Base-by-base conservation (phyloP, 2,329 filamentous ascomycete species). In the Pyricularia pennisetigena region DNA sequence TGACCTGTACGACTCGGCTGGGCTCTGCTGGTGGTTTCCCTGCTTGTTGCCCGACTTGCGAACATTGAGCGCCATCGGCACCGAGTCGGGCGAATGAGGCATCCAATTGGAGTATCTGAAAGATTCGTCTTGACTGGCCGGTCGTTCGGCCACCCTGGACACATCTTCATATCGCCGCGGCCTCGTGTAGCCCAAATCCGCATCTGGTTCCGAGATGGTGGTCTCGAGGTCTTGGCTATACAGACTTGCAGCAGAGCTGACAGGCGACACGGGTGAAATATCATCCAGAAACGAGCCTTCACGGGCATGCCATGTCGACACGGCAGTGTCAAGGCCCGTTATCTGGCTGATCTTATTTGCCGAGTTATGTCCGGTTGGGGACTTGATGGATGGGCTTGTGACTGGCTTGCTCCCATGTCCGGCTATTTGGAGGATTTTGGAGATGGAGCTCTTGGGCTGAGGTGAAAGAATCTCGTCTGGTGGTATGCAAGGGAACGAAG, bases 281-380 rank as follows among this genome's bases (percentile, higher is more conserved):
- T 71, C 71, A 2, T 69, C 35, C 8, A 28, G 26, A 1, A 14
- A 24, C 10, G 10, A 49, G 20, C 14, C 20, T 68, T 16, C 12
- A 54, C 29, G 14, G 61, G 24, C 32, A 64, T 24, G n/a, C 59
- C 35, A 67, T 57, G 67, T n/a, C 64, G 67, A 66, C 24, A 29
- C 32, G 68, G 23, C 67, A 74, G n/a, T 63, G 59, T 80, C 78
- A 30, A 78, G 74, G 1, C 80, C 81, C 5, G 75, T 82, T 16
- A 83, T 75, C 71, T 81, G 79, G 41, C 76, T 75, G 61, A 82
- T 74, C 73, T 82, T 83, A 62, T 74, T 73, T 0, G 76, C 75
- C 0, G 80, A 78, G 61, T 71, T 72, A 65, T 77, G 75, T 12
- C 74, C 68, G 0, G 74, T 73, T 3, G 75, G 73, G 7, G 70